Base-by-base conservation (phyloP, 306 rosid genomes). In the Bauhinia variegata region DNA sequence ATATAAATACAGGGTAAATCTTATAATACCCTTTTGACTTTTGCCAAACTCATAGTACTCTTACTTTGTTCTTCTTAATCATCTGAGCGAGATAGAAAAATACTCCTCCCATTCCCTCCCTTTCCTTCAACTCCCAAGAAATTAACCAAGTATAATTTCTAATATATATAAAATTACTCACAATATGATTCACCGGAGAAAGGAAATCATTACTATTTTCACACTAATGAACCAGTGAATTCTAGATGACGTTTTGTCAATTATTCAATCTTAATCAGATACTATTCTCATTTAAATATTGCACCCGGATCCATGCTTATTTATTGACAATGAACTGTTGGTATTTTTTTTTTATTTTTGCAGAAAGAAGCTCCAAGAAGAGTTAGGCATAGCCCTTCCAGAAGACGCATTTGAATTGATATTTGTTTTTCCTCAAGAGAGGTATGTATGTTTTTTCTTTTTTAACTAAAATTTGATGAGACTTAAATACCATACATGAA, bases 301-400 rank as follows among this genome's bases (percentile, higher is more conserved):
- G 11, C 38, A 43, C 54, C 34, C n/a, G 32, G 38, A 12, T 8
- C 44, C 30, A 33, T 44, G 44, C 63, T n/a, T n/a, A n/a, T n/a
- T 60, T 59, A 53, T 43, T 7, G 42, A 41, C 63, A 68, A 54
- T 50, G 7, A 36, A 34, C 47, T 63, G 30, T 57, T n/a, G n/a
- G n/a, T n/a, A n/a, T 58, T 56, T 73, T 11, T 67, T 44, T 6
- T 70, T 67, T 10, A 14, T 63, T 73, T 82, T 74, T 72, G n/a
- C 87, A 93, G 98, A 84, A 89, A 92, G 85, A 96, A 93, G 82
- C 91, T 93, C 9, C 80, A 88, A 67, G 96, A 89, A 78, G 97
- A 93, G 89, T 90, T 93, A n/a, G 97, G 97, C 41, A 48, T 93
- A 72, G 75, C 39, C 72, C 97, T 93, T 72, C 97, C 97, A 41